phyloP scores from a whole-genome alignment of 345 rosid species.

The Eucalyptus sp. region DNA sequence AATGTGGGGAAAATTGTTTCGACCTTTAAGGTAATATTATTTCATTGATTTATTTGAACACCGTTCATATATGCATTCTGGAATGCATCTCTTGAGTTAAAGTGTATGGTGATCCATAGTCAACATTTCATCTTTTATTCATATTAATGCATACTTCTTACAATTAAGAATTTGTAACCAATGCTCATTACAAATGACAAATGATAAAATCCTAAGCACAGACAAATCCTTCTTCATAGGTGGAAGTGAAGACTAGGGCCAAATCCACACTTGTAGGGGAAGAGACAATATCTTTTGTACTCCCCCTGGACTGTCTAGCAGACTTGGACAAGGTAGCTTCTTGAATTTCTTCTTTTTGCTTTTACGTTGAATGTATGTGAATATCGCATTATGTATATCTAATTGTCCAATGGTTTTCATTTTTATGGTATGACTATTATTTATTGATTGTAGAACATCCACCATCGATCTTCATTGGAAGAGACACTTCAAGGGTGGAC shows the following conservation, averaged over 20 bases:
- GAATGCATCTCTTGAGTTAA: background rate
- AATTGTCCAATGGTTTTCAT: background rate
- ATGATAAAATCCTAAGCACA: background rate
- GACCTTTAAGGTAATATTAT: background rate
- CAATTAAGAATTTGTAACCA: background rate
- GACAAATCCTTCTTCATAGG: background rate
- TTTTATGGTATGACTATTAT: background rate
- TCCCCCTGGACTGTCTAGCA: accelerated
- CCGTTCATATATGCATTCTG: background rate
- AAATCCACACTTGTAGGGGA: background rate
- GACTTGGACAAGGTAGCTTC: background rate
- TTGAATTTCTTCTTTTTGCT: background rate
- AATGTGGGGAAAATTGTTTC: background rate
- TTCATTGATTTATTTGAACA: background rate
- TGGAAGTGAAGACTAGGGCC: background rate
- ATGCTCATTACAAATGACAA: background rate
- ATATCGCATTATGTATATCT: background rate
- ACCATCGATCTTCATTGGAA: background rate
- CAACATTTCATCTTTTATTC: background rate
- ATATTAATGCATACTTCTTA: background rate
- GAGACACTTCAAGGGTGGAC: background rate
- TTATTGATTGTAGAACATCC: background rate
- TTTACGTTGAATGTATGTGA: background rate
- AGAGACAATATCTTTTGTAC: background rate
- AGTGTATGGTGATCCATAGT: background rate